Evolutionary conservation across 805 yeast species (phyloP).

Genomic region (Monosporozyma aquatica): DNA sequence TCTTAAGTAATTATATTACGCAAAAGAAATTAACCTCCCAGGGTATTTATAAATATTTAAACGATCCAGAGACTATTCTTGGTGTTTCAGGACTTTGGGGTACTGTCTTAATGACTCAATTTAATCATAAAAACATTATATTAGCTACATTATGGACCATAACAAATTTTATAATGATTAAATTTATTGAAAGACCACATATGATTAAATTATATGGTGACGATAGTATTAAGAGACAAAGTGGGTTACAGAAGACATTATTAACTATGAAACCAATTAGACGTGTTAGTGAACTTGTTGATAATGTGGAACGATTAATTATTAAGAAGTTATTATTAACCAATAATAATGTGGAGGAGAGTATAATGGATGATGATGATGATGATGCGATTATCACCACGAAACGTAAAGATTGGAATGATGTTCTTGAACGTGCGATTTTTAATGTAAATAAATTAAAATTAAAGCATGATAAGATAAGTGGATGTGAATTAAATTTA

Average conservation of each 20-base stretch:
- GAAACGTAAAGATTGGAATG: slow-evolving; percentile 13
- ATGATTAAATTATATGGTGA: slow-evolving; percentile 65
- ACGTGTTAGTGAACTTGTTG: slow-evolving; percentile 30
- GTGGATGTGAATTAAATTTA: too few species aligned
- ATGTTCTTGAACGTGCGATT: slow-evolving; percentile 15
- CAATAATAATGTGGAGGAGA: slow-evolving; percentile 5
- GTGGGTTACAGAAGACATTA: slow-evolving; percentile 41
- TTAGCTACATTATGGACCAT: slow-evolving; percentile 57
- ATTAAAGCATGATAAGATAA: too few species aligned
- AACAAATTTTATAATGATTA: slow-evolving; percentile 56
- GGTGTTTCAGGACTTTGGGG: slow-evolving; percentile 82
- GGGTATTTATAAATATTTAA: slow-evolving; percentile 73
- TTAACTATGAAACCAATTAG: slow-evolving; percentile 30
- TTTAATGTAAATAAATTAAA: slow-evolving; percentile 14
- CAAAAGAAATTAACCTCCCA: slow-evolving; percentile 54
- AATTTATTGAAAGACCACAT: slow-evolving; percentile 68
- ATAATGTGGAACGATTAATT: slow-evolving; percentile 34
- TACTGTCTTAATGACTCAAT: slow-evolving; percentile 46
- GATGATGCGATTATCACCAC: background rate
- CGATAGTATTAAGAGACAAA: slow-evolving; percentile 41
- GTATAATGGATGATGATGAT: too few species aligned
- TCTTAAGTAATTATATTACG: slow-evolving; percentile 45
- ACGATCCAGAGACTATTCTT: slow-evolving; percentile 71
- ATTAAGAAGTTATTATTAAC: slow-evolving; percentile 6
- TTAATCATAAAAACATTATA: slow-evolving; percentile 39